These are phyloP conservation scores for Floccularia luteovirens DNA, from an alignment of 768 basidiomycete genomes.

Conservation along the genomic window DNA sequence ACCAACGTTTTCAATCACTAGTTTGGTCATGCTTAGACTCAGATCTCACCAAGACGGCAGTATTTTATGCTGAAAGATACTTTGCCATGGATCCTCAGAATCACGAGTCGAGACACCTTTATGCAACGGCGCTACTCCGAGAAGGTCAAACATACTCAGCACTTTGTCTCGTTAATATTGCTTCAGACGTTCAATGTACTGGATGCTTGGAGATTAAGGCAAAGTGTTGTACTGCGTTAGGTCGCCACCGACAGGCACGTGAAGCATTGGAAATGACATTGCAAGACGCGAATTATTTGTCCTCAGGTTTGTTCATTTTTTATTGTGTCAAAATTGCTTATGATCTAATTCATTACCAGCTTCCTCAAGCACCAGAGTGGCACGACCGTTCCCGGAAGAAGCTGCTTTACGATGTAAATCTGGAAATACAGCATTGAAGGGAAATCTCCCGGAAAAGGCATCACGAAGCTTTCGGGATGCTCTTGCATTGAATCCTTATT, in stretches of 20 bases:
- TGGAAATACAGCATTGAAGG: conserved; percentile 70
- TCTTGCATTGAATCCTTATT: conserved; percentile 62
- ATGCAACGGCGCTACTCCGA: conserved; percentile 69
- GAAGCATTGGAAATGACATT: conserved; percentile 62
- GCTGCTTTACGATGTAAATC: conserved; percentile 71
- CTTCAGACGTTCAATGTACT: conserved; percentile 53
- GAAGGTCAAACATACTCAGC: conserved; percentile 73
- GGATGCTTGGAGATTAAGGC: conserved; percentile 79
- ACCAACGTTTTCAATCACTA: conserved; percentile 62
- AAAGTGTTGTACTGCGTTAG: conserved; percentile 64
- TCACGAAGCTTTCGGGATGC: conserved; percentile 63
- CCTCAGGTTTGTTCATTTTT: conserved; percentile 42
- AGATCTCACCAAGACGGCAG: conserved; percentile 69
- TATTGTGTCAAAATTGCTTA: conserved; percentile 10
- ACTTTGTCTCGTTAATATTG: conserved; percentile 56
- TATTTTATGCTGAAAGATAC: conserved; percentile 87
- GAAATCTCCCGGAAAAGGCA: conserved; percentile 74
- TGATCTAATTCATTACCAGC: conserved; percentile 25
- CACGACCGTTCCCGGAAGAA: conserved; percentile 61
- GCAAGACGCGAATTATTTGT: conserved; percentile 40
- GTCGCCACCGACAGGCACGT: conserved; percentile 70
- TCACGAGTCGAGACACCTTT: conserved; percentile 81
- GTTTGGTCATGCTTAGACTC: conserved; percentile 83
- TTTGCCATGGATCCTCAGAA: conserved; percentile 60
- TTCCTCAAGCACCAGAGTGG: conserved; percentile 44